phyloP scores from a whole-genome alignment of 768 basidiomycete species.

The Boletus barrowsii region DNA sequence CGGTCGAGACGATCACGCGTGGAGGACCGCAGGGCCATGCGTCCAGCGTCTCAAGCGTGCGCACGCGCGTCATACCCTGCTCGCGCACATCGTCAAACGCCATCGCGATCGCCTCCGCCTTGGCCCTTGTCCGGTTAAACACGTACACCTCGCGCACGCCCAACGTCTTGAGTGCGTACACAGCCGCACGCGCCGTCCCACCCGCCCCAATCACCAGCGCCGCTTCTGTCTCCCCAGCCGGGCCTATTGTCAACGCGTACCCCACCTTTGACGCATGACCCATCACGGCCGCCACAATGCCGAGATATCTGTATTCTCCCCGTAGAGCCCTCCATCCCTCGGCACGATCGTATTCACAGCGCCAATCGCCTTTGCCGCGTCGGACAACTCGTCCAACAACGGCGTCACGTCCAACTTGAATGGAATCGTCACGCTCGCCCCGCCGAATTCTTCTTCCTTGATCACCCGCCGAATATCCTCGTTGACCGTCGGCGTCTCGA shows the following conservation, averaged over 20 bases:
- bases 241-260: constrained; percentile 5
- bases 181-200: constrained; percentile 90
- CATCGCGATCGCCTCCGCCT: constrained; percentile 65
- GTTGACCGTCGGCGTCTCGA: constrained; percentile 69
- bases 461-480: constrained; percentile 65
- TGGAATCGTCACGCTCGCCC: constrained; percentile 95
- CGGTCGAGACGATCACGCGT: constrained; percentile 81
- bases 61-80: constrained; percentile 41
- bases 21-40: constrained; percentile 54
- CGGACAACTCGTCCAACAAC: constrained; percentile 73
- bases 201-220: constrained; percentile 93
- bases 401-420: constrained; percentile 90
- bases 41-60: constrained; percentile 57
- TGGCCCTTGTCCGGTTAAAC: constrained; percentile 78
- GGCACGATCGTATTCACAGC: constrained; percentile 91
- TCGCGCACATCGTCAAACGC: constrained; percentile 47
- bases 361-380: constrained; percentile 81
- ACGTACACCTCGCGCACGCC: constrained; percentile 73
- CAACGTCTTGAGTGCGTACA: constrained; percentile 78
- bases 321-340: constrained; percentile 51
- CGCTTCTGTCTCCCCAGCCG: constrained; percentile 21
- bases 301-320: constrained; percentile 98
- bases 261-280: constrained; percentile 37
- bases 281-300: constrained; percentile 62
- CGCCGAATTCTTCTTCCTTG: constrained; percentile 74